These are phyloP conservation scores for Heterobasidion annosum DNA, from an alignment of 1,284 basidiomycete species.

Conservation along the genomic window DNA sequence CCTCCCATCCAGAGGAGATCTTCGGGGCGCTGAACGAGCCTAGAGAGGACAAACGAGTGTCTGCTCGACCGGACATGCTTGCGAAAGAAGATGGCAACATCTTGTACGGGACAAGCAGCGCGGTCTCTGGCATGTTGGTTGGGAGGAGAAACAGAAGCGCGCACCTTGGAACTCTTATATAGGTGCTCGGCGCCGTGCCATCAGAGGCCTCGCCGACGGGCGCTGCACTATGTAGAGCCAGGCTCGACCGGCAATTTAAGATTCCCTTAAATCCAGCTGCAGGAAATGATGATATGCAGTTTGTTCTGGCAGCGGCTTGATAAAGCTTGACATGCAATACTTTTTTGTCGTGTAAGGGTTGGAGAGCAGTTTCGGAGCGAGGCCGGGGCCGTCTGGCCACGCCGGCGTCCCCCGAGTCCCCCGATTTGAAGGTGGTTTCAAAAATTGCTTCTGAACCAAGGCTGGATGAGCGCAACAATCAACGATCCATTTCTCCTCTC, in stretches of 20 bases:
- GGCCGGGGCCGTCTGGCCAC: too few relatives aligned
- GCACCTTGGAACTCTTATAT: neutral
- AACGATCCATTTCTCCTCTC: conserved; percentile 54
- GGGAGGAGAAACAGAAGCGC: neutral
- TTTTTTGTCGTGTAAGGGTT: too few relatives aligned
- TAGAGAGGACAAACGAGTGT: neutral
- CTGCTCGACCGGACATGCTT: neutral
- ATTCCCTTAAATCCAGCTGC: too few relatives aligned
- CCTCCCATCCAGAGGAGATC: neutral
- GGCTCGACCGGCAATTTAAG: too few relatives aligned
- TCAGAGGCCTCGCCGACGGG: too few relatives aligned
- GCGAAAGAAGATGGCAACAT: neutral
- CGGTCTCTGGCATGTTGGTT: neutral
- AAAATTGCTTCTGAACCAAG: conserved; percentile 1
- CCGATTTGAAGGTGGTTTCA: neutral
- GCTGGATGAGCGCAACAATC: conserved; percentile 34
- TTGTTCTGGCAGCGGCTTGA: too few relatives aligned
- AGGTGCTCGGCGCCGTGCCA: neutral
- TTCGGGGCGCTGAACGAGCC: neutral
- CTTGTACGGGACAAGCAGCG: neutral
- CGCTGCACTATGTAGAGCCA: too few relatives aligned
- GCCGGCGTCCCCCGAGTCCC: too few relatives aligned
- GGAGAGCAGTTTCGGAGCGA: too few relatives aligned
- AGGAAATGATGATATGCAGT: too few relatives aligned
- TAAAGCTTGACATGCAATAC: too few relatives aligned